Conservation (phyloP, 768 basidiomycete genomes). For the Macrocybe gigantea region DNA sequence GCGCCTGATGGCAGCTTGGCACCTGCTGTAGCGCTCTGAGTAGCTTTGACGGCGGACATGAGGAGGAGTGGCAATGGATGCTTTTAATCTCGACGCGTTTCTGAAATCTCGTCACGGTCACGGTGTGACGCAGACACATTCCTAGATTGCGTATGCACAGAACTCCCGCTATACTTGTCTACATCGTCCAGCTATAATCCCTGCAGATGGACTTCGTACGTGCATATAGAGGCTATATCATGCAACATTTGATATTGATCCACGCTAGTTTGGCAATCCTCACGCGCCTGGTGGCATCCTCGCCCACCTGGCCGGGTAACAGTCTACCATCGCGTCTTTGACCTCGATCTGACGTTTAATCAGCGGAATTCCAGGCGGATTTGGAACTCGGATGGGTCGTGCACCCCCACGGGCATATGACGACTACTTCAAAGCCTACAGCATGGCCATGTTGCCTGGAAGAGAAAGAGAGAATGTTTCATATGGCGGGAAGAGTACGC, state of each 20-base stretch:
- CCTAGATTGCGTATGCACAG: neutral
- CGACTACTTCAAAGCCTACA: slow-evolving; percentile 92
- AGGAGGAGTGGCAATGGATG: slow-evolving; percentile 13
- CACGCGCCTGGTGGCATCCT: slow-evolving; percentile 58
- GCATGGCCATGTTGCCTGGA: slow-evolving; percentile 89
- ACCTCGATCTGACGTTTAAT: slow-evolving; percentile 1
- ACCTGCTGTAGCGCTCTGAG: slow-evolving; percentile 32
- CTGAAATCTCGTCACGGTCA: slow-evolving; percentile 27
- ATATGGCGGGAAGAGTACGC: slow-evolving; percentile 92
- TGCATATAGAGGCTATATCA: slow-evolving; percentile 1
- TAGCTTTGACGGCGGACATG: slow-evolving; percentile 30
- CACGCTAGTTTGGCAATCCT: slow-evolving; percentile 33
- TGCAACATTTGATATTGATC: neutral
- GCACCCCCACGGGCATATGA: slow-evolving; percentile 76
- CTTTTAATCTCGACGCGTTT: slow-evolving; percentile 20
- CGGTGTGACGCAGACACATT: slow-evolving; percentile 23
- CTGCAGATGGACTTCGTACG: slow-evolving; percentile 40
- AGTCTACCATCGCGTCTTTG: slow-evolving; percentile 9
- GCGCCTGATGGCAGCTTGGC: slow-evolving; percentile 46
- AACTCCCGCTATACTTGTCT: slow-evolving; percentile 1
- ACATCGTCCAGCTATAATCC: neutral
- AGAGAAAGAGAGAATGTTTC: slow-evolving; percentile 85
- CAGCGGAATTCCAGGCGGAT: slow-evolving; percentile 52
- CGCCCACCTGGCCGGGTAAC: slow-evolving; percentile 49
- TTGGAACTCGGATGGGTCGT: slow-evolving; percentile 38